Conservation (phyloP, 2,329 filamentous ascomycete species). For the Aspergillus sp. region DNA sequence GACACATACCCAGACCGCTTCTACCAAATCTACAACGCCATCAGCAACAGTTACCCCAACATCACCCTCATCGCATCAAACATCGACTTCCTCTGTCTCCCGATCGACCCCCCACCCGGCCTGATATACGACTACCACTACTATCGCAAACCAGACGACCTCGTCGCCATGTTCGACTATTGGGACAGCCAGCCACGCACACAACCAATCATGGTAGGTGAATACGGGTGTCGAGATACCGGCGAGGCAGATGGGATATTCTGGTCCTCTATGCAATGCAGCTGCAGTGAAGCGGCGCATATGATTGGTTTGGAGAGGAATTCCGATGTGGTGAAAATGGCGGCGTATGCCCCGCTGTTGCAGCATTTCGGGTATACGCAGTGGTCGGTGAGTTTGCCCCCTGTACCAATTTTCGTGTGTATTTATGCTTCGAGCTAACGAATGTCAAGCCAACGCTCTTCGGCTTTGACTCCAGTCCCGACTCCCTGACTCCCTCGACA, state of each 20-base stretch:
- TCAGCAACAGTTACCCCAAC: constrained; percentile 56
- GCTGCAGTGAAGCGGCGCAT: constrained; percentile 65
- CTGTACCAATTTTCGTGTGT: too few relatives aligned
- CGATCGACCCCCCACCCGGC: constrained; percentile 33
- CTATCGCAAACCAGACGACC: constrained; percentile 53
- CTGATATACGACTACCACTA: constrained; percentile 54
- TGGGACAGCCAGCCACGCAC: constrained; percentile 55
- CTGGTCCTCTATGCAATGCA: constrained; percentile 45
- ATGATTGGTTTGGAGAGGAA: constrained; percentile 56
- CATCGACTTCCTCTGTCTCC: constrained; percentile 30
- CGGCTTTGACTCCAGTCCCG: constrained; percentile 25
- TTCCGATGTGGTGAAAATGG: constrained; percentile 40
- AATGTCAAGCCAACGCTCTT: too few relatives aligned
- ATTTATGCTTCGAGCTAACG: too few relatives aligned
- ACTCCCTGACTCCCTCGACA: constrained; percentile 32
- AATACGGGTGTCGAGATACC: constrained; percentile 33
- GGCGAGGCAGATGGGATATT: constrained; percentile 18
- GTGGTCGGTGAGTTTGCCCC: constrained; percentile 32
- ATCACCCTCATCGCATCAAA: constrained; percentile 57
- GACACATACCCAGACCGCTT: constrained; percentile 58
- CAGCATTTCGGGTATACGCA: constrained; percentile 37
- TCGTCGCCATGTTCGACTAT: constrained; percentile 53
- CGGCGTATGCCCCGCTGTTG: constrained; percentile 39
- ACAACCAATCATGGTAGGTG: constrained; percentile 34
- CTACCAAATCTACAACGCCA: constrained; percentile 60